Percentiles rank a stretch among this genome's conserved stretches.
Evolutionary conservation across 2,329 filamentous ascomycete species (phyloP).

Genomic region (Rutstroemia sp.): DNA sequence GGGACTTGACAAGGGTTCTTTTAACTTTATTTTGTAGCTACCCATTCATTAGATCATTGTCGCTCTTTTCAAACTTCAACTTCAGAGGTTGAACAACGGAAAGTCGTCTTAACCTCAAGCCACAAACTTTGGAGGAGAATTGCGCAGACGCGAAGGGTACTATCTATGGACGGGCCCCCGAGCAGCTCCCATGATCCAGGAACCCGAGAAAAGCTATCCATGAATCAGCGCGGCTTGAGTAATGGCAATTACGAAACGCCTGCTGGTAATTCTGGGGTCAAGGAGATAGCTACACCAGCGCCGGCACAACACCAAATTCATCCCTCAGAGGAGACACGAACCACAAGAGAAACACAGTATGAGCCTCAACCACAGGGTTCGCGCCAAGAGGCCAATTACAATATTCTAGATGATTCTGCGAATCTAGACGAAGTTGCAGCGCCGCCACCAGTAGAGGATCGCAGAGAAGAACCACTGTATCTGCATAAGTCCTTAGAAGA

Average conservation of each 20-base stretch:
- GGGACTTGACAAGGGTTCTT: no score
- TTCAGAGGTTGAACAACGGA: no score
- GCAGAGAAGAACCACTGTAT: constrained; percentile 31
- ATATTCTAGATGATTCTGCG: constrained; percentile 29
- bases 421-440: constrained; percentile 38
- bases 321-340: constrained; percentile 30
- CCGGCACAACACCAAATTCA: constrained; percentile 25
- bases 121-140: no score
- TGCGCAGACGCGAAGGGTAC: no score
- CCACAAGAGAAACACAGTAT: not conserved
- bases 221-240: not conserved
- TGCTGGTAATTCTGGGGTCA: constrained; percentile 33
- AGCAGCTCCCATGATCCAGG: not conserved
- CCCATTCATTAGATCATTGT: no score
- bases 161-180: not conserved
- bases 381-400: constrained; percentile 11
- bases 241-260: constrained; percentile 31
- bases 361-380: not conserved
- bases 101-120: no score
- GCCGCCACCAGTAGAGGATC: constrained; percentile 39
- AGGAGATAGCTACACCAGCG: not conserved
- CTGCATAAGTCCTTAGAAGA: constrained; percentile 36
- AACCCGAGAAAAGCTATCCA: not conserved
- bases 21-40: no score
- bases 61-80: no score